Evolutionary conservation across 331 rosid genomes (phyloP), one percentile per base, ranked within the genome.

Genomic region (Telfairia occidentalis): DNA sequence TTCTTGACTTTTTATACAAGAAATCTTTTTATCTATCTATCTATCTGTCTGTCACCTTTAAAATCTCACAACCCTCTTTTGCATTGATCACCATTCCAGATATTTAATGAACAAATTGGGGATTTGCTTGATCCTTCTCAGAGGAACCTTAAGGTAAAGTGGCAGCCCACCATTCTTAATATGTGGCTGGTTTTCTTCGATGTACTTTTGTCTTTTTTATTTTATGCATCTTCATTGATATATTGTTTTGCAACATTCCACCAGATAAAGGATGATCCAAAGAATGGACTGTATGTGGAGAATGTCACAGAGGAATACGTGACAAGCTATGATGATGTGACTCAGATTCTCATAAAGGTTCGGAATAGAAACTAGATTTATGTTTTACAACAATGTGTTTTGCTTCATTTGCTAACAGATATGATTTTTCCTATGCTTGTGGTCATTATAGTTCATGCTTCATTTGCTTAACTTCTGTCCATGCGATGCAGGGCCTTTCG

Each of bases 271-370:
- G 96, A 90, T 75, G 97, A 88, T 74, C 80, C 90, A 16, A 92
- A 88, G 76, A 88, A 83, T 86, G 86, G 87, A 13, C 35, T 85
- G 79, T 87, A 83, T 73, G 82, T 92, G 54, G 97, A 92, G 78
- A 95, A 90, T 69, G 86, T 95, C 85, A 95, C 96, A 0, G 99
- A 95, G 89, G 98, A 95, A 84, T 92, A 86, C 30, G 97, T 95
- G 76, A 87, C 93, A 66, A 84, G 90, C 89, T 88, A 90, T 52
- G 99, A 95, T 77, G 97, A 95, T 55, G 96, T 95, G 77, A 86
- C 85, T 53, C 99, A 91, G 81, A 88, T 95, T 81, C 79, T 95
- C 74, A 88, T 95, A 32, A 95, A 95, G 98, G 98, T 91, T 66
- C 66, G 76, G 37, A 46, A 48, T 54, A 6, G 4, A 42, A 72